phyloP scores from a whole-genome alignment of 208 protist species.

The Trypanosoma boissoni region DNA sequence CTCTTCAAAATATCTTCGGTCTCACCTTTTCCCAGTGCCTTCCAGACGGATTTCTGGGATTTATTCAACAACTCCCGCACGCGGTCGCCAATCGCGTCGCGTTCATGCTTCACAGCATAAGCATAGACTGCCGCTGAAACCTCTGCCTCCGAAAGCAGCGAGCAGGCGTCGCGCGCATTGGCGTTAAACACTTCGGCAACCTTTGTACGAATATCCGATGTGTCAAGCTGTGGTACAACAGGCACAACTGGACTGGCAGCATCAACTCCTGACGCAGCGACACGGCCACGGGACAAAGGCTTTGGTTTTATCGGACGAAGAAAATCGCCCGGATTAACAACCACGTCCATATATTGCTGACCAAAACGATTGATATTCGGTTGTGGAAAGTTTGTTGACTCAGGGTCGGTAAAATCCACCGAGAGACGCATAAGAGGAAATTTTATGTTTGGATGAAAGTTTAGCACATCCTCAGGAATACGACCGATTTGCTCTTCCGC shows the following conservation, averaged over 20 bases:
- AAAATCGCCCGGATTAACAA: conserved; percentile 81
- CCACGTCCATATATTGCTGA: conserved; percentile 86
- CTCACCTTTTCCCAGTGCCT: conserved; percentile 50
- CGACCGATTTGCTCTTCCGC: conserved; percentile 59
- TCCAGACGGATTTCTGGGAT: conserved; percentile 74
- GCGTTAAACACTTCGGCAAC: conserved; percentile 85
- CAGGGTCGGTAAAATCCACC: conserved; percentile 77
- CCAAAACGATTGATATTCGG: conserved; percentile 87
- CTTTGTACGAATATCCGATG: conserved; percentile 81
- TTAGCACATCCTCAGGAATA: conserved; percentile 77
- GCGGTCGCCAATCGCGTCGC: conserved; percentile 80
- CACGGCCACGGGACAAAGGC: conserved; percentile 17
- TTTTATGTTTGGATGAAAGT: conserved; percentile 78
- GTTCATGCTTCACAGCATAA: conserved; percentile 86
- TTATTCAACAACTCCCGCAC: conserved; percentile 68
- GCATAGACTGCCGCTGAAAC: conserved; percentile 86
- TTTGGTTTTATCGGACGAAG: conserved; percentile 74
- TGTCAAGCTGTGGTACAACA: conserved; percentile 43
- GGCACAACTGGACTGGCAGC: conserved; percentile 32
- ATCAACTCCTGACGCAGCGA: not conserved
- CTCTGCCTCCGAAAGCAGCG: conserved; percentile 78
- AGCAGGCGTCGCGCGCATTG: conserved; percentile 68
- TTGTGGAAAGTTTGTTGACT: conserved; percentile 77
- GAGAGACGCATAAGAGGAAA: conserved; percentile 81
- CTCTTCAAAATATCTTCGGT: conserved; percentile 58